Evolutionary conservation across 1,139 yeast species (phyloP), one percentile per base, ranked within the genome.

Genomic region (Yamadazyma buinensis): DNA sequence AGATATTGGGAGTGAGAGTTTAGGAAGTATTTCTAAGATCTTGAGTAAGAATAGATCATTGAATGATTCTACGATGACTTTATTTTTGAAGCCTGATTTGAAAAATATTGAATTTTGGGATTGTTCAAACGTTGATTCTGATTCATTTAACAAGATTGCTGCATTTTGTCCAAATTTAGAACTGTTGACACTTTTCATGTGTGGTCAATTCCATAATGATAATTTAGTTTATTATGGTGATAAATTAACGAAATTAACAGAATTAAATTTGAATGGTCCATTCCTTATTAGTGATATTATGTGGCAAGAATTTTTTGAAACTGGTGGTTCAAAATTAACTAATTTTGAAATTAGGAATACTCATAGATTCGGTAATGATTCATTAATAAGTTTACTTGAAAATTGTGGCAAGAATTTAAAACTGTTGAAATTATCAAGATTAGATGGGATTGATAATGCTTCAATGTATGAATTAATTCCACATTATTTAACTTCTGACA

Each of bases 181-280:
- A 44, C 60, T 69, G 2, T 58, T 92, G 27, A 82, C 83, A 0
- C 63, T 92, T 31, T 79, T 79, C 40, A 90, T 88, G 97, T 92
- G 97, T 63, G 98, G 98, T 3, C 94, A 85, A 48, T 61, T 92
- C 26, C 88, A 83, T 47, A 85, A 85, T 54, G 88, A 82, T 44
- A 83, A 85, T 39, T 55, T 92, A 40, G 54, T 65, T 15, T 83
- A 85, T 51, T 77, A 73, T 42, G 72, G 77, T 9, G 61, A 76
- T 10, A 80, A 86, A 41, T 63, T 90, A 31, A 61, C 62, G 1
- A 56, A 73, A 20, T 61, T 94, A 35, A 63, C 54, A 9, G 64
- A 72, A 10, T 43, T 90, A 8, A 61, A 73, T 12, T 61, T 92
- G 23, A 88, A 90, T 57, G 98, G 98, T 0, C 88, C 97, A 0